Conservation (phyloP, 2,329 filamentous ascomycete species). For the Penicillium sp. region DNA sequence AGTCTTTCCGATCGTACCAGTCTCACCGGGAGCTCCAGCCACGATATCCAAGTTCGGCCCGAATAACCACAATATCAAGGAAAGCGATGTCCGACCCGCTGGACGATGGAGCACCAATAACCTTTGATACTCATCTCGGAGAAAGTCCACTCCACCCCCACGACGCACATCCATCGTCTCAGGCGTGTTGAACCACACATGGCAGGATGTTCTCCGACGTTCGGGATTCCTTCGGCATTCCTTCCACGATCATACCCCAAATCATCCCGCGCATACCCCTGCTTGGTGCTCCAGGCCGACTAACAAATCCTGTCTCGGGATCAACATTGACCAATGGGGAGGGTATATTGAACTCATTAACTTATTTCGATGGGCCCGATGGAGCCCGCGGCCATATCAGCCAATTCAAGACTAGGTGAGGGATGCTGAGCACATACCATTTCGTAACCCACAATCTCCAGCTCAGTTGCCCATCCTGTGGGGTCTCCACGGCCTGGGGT, state of each 20-base stretch:
- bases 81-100: neutral
- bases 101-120: neutral
- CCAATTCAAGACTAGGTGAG: neutral
- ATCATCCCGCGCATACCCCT: neutral
- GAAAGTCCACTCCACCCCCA: neutral
- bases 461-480: neutral
- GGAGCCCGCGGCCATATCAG: neutral
- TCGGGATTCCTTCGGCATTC: neutral
- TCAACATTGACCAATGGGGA: neutral
- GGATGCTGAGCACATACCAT: neutral
- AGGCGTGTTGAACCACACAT: neutral
- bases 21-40: neutral
- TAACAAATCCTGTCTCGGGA: neutral
- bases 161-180: neutral
- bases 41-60: neutral
- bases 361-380: neutral
- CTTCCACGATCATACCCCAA: neutral
- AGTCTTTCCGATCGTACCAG: neutral
- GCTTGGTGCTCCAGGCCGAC: neutral
- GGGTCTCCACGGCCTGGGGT: neutral
- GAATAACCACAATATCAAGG: neutral
- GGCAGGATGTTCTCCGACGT: neutral
- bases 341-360: neutral
- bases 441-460: neutral
- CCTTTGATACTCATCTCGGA: neutral